phyloP scores from a whole-genome alignment of 305 asterid genomes.

The Fraxinus ornus region DNA sequence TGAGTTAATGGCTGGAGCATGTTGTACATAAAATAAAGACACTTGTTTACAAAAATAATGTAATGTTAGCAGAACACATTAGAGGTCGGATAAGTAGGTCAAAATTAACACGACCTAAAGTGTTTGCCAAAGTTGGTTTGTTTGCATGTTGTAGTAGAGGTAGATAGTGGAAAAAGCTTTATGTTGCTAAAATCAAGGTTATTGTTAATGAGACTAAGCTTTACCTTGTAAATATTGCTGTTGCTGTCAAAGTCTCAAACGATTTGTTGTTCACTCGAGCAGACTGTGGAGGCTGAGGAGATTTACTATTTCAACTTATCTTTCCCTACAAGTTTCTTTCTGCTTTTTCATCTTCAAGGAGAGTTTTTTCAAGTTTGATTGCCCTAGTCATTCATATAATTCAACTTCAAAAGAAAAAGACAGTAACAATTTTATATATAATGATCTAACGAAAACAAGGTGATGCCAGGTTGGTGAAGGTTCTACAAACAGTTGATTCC shows the following conservation, averaged over 20 bases:
- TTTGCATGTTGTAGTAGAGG: neutral
- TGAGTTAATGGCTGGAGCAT: neutral
- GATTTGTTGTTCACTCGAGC: neutral
- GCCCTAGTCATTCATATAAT: neutral
- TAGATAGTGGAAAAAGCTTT: neutral
- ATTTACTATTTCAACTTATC: neutral
- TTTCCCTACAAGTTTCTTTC: neutral
- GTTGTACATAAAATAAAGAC: neutral
- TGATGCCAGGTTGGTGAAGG: neutral
- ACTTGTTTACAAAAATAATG: neutral
- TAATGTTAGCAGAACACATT: neutral
- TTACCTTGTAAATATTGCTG: neutral
- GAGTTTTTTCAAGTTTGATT: neutral
- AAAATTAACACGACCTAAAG: neutral
- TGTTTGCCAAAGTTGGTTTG: neutral
- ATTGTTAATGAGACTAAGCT: neutral
- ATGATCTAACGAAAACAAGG: neutral
- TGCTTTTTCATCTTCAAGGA: neutral
- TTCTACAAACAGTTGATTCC: neutral
- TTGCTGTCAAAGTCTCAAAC: neutral
- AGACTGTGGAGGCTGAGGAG: neutral
- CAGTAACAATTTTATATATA: neutral
- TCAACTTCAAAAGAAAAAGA: neutral
- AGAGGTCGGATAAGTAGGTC: neutral
- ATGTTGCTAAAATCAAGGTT: neutral